Percentiles rank a stretch among this genome's conserved stretches.
Evolutionary conservation across 176 grass and related monocot species (phyloP).

Genomic region (Eragrostis nindensis): DNA sequence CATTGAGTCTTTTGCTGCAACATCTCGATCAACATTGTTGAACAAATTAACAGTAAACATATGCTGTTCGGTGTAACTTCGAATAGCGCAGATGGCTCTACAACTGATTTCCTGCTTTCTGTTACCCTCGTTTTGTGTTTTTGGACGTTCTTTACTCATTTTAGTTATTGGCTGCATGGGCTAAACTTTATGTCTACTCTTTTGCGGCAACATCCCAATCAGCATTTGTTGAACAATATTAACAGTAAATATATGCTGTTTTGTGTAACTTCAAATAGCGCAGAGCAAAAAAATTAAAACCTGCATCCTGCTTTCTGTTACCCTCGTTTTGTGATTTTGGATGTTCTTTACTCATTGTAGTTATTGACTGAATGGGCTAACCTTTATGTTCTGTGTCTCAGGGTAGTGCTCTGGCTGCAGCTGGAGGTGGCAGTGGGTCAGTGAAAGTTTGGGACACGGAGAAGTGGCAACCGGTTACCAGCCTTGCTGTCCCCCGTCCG

Average conservation of each 20-base stretch:
- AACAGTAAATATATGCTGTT: not conserved
- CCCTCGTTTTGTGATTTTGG: not conserved
- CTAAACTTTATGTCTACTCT: not conserved
- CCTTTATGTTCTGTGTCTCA: slow-evolving; percentile 22
- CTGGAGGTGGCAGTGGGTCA: slow-evolving; percentile 81
- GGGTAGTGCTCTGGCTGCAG: slow-evolving; percentile 86
- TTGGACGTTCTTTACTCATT: not conserved
- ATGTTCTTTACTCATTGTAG: not conserved
- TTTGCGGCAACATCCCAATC: too few relatives aligned
- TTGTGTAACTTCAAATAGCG: not conserved
- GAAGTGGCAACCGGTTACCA: slow-evolving; percentile 69
- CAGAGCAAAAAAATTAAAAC: not conserved
- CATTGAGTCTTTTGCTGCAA: not conserved
- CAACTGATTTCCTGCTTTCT: not conserved
- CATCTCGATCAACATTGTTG: not conserved
- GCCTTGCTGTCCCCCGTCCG: slow-evolving; percentile 61
- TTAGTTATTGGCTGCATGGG: not conserved
- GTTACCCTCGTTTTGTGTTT: not conserved
- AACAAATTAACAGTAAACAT: not conserved
- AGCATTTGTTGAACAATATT: not conserved
- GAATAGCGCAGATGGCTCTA: not conserved
- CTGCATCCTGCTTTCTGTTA: not conserved
- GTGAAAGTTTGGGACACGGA: slow-evolving; percentile 92
- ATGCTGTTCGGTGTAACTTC: not conserved
- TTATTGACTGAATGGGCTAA: not conserved